phyloP scores from a whole-genome alignment of 345 rosid species.

The Pugionium dolabratum region DNA sequence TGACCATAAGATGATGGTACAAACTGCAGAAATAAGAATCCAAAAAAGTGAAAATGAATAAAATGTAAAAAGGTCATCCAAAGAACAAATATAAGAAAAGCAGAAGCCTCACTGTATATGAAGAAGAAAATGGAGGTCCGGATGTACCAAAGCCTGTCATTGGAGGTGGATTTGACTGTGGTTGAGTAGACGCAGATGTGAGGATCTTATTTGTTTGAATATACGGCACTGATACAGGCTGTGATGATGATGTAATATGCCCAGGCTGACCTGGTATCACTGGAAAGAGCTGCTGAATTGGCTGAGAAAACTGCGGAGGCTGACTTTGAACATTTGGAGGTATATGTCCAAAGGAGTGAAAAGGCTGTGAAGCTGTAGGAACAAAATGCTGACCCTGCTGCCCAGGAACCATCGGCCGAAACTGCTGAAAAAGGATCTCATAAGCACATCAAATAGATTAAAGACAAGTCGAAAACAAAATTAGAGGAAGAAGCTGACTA shows the following conservation, averaged over 20 bases:
- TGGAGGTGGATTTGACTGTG: conserved; percentile 51
- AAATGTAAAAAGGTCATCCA: conserved; percentile 9
- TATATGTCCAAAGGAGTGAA: conserved; percentile 71
- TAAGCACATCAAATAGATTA: conserved; percentile 9
- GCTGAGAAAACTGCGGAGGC: conserved; percentile 67
- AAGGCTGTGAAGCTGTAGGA: conserved; percentile 65
- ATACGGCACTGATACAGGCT: conserved; percentile 58
- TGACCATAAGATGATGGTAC: conserved; percentile 64
- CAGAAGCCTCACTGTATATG: conserved; percentile 56
- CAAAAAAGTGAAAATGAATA: conserved; percentile 4
- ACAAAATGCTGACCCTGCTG: conserved; percentile 71
- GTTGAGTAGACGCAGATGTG: conserved; percentile 54
- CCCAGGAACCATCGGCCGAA: conserved; percentile 62
- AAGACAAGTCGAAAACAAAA: conserved; percentile 28
- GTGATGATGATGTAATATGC: conserved; percentile 56
- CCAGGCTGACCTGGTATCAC: conserved; percentile 75
- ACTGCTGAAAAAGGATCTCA: conserved; percentile 47
- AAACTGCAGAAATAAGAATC: conserved; percentile 48
- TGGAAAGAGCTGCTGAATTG: conserved; percentile 66
- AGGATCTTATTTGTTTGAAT: conserved; percentile 61
- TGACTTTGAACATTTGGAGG: conserved; percentile 61
- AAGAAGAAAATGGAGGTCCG: conserved; percentile 55
- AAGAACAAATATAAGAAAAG: conserved; percentile 20
- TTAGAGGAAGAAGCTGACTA: conserved; percentile 21
- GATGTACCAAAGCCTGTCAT: conserved; percentile 53